Evolutionary conservation across 2,329 filamentous ascomycete genomes (phyloP).

Genomic region (Pyrenochaeta sp.): DNA sequence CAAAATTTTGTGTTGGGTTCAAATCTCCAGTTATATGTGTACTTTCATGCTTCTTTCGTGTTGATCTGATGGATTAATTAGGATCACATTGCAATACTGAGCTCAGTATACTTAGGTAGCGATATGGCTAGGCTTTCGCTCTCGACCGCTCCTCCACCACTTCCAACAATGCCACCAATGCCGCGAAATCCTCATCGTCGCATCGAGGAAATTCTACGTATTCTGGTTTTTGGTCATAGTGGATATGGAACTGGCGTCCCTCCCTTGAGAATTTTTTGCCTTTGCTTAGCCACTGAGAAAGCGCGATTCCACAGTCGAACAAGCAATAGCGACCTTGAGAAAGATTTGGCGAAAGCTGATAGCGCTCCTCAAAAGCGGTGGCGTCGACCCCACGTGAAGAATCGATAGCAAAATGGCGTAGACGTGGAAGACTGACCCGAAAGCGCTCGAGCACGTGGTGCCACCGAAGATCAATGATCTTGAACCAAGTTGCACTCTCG

Average conservation of each 20-base stretch:
- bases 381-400: slow-evolving; percentile 3
- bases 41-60: too few species aligned
- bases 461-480: slow-evolving; percentile 17
- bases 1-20: too few species aligned
- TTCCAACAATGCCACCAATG: slow-evolving; percentile 6
- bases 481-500: not conserved
- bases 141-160: slow-evolving; percentile 9
- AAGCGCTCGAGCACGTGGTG: slow-evolving; percentile 14
- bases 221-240: not conserved
- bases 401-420: slow-evolving; percentile 16
- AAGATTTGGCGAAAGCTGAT: slow-evolving; percentile 1
- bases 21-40: not conserved
- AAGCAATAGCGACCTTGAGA: not conserved
- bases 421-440: slow-evolving; percentile 5
- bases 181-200: slow-evolving; percentile 3
- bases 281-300: slow-evolving; percentile 6
- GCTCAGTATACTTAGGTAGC: too few species aligned
- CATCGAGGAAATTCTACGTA: slow-evolving; percentile 1
- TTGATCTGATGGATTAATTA: too few species aligned
- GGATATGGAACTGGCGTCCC: not conserved
- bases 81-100: too few species aligned
- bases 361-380: slow-evolving; percentile 15
- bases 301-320: slow-evolving; percentile 8
- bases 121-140: not conserved
- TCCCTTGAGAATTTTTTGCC: not conserved